Percentiles rank a stretch among this genome's conserved stretches.
Evolutionary conservation across 306 rosid species (phyloP).

Genomic region (Sophora flavescens): DNA sequence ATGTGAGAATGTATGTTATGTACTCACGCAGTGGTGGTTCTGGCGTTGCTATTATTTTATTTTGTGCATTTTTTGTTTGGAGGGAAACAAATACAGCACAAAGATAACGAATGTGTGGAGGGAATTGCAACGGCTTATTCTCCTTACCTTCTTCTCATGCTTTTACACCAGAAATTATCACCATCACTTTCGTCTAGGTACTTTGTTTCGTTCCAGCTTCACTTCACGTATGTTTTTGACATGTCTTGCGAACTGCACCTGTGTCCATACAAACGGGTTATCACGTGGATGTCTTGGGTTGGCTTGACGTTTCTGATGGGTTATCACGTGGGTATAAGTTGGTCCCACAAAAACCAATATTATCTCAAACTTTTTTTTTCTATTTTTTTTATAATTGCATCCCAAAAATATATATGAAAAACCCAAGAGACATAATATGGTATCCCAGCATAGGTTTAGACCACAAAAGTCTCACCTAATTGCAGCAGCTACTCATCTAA

Average conservation of each 20-base stretch:
- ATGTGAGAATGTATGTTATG: background rate
- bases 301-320: background rate
- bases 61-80: slow-evolving; percentile 47
- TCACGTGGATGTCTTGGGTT: slow-evolving; percentile 15
- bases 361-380: too few relatives aligned
- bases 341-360: background rate
- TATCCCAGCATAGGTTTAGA: too few relatives aligned
- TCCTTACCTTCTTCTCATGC: background rate
- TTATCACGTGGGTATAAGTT: background rate
- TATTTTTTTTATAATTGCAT: too few relatives aligned
- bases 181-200: background rate
- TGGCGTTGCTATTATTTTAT: background rate
- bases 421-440: too few relatives aligned
- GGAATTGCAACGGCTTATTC: slow-evolving; percentile 50
- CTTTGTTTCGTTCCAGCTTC: background rate
- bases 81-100: slow-evolving; percentile 53
- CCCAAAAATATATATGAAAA: too few relatives aligned
- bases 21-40: background rate
- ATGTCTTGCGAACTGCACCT: background rate
- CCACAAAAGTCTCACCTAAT: too few relatives aligned
- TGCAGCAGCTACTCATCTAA: too few relatives aligned
- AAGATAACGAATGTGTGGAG: slow-evolving; percentile 76
- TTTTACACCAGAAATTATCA: background rate
- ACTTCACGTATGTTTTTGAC: slow-evolving; percentile 45
- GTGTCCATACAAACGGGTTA: background rate